phyloP scores from a whole-genome alignment of 805 yeast genomes.

The Yamadazyma takamatsuzukensis region DNA sequence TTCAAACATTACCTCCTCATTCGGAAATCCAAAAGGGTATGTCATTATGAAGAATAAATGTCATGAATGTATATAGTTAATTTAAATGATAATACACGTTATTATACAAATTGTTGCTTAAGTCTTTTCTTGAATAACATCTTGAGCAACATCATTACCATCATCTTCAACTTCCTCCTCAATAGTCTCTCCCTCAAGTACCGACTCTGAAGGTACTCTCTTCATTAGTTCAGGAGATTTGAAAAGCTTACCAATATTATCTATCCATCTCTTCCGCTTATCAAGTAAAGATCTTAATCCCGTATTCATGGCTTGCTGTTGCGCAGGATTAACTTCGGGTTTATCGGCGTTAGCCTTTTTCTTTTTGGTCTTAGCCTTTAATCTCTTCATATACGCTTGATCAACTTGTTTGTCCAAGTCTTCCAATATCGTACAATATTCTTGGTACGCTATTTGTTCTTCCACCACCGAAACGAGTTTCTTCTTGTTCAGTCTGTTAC shows the following conservation, averaged over 20 bases:
- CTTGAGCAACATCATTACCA: slow-evolving; percentile 20
- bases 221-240: slow-evolving; percentile 64
- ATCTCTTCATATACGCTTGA: slow-evolving; percentile 82
- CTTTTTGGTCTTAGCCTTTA: slow-evolving; percentile 67
- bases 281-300: slow-evolving; percentile 79
- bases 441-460: slow-evolving; percentile 93
- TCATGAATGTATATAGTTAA: slow-evolving; percentile 1
- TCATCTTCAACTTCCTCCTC: slow-evolving; percentile 34
- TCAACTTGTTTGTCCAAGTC: slow-evolving; percentile 96
- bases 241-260: slow-evolving; percentile 84
- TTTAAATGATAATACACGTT: slow-evolving; percentile 1
- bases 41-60: slow-evolving; percentile 5
- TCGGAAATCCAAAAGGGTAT: slow-evolving; percentile 45
- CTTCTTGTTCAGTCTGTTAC: slow-evolving; percentile 67
- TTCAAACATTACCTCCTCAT: slow-evolving; percentile 66
- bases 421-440: slow-evolving; percentile 82
- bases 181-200: slow-evolving; percentile 43
- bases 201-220: slow-evolving; percentile 62
- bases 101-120: neutral
- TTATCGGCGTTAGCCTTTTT: slow-evolving; percentile 52
- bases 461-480: slow-evolving; percentile 69
- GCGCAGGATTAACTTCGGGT: slow-evolving; percentile 28
- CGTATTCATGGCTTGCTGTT: slow-evolving; percentile 70
- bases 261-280: slow-evolving; percentile 85
- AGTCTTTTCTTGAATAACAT: slow-evolving; percentile 10